Evolutionary conservation across 495 filamentous ascomycete species (phyloP), one percentile per base, ranked within the genome.

Genomic region (Oidiodendron maius): DNA sequence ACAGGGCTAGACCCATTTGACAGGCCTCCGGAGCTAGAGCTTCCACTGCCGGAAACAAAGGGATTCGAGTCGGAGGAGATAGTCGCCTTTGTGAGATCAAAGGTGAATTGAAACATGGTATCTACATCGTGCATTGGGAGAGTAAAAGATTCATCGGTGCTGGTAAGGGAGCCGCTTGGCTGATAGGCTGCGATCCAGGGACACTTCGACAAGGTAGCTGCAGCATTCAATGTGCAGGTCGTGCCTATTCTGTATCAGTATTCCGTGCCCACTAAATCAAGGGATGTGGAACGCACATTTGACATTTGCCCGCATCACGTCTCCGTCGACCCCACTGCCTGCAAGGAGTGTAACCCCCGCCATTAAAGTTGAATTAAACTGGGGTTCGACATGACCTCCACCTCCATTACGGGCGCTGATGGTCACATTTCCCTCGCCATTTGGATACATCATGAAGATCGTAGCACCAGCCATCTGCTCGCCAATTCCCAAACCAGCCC

Each of bases 401-500:
- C 77, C 78, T 18, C 62, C 60, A 44, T 48, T 22, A n/a, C 85
- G 75, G 2, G 81, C 73, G 16, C 83, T 87, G 39, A 86, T 49
- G 0, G 85, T 89, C 55, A 87, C 70, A 52, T 84, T 78, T 15
- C 75, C 77, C 8, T 54, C 52, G 3, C 78, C 76, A 51, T 79
- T 60, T 15, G 76, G 62, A 61, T 87, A 88, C 52, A 86, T 73
- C 24, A 89, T 60, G 52, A 87, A 87, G 25, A 90, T 84, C 52
- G 78, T 80, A 13, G 85, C 66, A 13, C 74, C 79, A 1, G 61
- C 55, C 85, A 89, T 89, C 23, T 55, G 52, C 0, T 46, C 53
- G 12, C 85, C 85, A 35, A 83, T 80, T 6, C 83, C 85, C 5
- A 86, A 62, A 1, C 71, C 81, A 17, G 84, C 75, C 84, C 85